phyloP scores from a whole-genome alignment of 2,329 filamentous ascomycete species.

The Chalaropsis ovoidea region DNA sequence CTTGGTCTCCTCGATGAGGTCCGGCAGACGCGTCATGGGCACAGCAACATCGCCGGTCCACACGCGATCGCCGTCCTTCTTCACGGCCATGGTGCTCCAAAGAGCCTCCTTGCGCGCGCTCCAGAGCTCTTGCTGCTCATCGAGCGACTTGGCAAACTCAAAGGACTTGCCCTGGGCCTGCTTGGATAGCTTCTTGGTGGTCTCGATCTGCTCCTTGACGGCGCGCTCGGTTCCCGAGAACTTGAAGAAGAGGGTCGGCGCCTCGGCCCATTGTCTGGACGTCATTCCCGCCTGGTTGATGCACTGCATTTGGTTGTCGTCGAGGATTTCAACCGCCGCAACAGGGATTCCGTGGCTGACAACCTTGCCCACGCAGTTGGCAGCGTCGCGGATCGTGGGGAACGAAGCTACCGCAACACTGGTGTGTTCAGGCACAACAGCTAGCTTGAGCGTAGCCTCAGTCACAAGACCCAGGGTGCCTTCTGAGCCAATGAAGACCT shows the following conservation, averaged over 20 bases:
- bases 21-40: constrained; percentile 61
- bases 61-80: constrained; percentile 56
- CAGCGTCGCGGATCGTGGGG: constrained; percentile 55
- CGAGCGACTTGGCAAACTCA: constrained; percentile 60
- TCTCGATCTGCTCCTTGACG: constrained; percentile 68
- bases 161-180: constrained; percentile 55
- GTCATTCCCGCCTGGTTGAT: constrained; percentile 59
- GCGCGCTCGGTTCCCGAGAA: constrained; percentile 59
- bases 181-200: constrained; percentile 55
- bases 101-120: constrained; percentile 73
- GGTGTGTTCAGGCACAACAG: constrained; percentile 66
- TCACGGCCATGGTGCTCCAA: constrained; percentile 66
- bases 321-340: constrained; percentile 84
- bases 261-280: constrained; percentile 56
- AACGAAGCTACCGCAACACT: constrained; percentile 65
- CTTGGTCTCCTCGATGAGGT: constrained; percentile 66
- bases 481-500: constrained; percentile 81
- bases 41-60: constrained; percentile 86
- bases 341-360: constrained; percentile 74
- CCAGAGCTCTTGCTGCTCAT: constrained; percentile 71
- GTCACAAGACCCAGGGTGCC: constrained; percentile 86
- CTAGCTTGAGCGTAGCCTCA: constrained; percentile 80
- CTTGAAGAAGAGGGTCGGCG: constrained; percentile 75
- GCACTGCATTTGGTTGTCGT: constrained; percentile 76
- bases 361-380: constrained; percentile 68